phyloP scores from a whole-genome alignment of 805 yeast species.

The Wickerhamomyces rabaulensis region DNA sequence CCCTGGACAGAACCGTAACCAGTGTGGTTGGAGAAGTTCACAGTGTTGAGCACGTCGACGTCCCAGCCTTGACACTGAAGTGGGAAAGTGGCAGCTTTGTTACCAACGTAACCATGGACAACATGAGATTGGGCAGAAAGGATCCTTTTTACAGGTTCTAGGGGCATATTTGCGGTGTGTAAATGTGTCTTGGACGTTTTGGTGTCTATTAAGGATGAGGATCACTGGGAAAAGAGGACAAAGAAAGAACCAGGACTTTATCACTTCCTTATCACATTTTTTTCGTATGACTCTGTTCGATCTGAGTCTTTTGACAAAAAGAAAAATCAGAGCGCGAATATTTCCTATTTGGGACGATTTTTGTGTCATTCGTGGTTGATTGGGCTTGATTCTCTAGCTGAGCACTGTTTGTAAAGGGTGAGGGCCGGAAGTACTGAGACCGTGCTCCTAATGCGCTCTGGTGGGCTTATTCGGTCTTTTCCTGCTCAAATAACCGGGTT shows the following conservation, averaged over 20 bases:
- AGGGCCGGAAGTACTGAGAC: too few species aligned
- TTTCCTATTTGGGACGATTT: not conserved
- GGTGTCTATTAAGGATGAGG: too few species aligned
- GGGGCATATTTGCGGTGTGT: not conserved
- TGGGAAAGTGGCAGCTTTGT: constrained; percentile 62
- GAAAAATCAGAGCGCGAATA: not conserved
- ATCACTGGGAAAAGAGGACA: too few species aligned
- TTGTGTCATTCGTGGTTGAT: not conserved
- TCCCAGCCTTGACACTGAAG: constrained; percentile 64
- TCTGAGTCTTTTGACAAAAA: too few species aligned
- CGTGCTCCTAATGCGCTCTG: too few species aligned
- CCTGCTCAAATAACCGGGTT: too few species aligned
- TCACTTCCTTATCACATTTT: not conserved
- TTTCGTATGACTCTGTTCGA: not conserved
- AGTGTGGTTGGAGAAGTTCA: constrained; percentile 65
- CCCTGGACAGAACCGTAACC: constrained; percentile 61
- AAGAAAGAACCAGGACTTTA: not conserved
- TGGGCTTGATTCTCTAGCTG: too few species aligned
- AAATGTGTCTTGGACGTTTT: too few species aligned
- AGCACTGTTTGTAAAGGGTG: too few species aligned
- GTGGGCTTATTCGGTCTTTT: too few species aligned
- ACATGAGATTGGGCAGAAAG: constrained; percentile 66
- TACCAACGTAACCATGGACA: constrained; percentile 70
- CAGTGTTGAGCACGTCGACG: constrained; percentile 61
- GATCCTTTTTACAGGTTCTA: constrained; percentile 15